A percentile compares a stretch with the other conserved stretches of the same genome.
phyloP scores from a whole-genome alignment of 1,284 basidiomycete genomes.

The Cutaneotrichosporon mucoides region DNA sequence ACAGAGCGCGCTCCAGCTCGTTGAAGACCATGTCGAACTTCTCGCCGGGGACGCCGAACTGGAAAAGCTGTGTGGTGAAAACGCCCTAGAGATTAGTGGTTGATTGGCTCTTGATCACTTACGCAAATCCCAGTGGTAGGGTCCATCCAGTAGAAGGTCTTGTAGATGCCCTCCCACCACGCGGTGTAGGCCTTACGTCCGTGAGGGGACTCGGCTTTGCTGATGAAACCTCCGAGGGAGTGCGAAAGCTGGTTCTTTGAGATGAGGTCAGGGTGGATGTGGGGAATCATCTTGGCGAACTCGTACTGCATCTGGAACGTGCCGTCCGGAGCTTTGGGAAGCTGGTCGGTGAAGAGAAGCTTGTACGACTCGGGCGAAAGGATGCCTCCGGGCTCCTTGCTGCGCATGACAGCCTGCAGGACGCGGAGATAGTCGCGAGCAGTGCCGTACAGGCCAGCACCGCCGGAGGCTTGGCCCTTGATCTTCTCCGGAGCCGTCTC shows the following conservation, averaged over 20 bases:
- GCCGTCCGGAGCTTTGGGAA: conserved; percentile 12
- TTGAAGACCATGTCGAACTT: conserved; percentile 22
- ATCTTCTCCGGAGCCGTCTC: conserved; percentile 63
- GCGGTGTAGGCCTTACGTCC: conserved; percentile 26
- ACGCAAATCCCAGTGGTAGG: conserved; percentile 31
- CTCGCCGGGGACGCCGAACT: conserved; percentile 8
- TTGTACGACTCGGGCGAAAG: conserved; percentile 22
- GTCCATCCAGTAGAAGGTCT: conserved; percentile 38
- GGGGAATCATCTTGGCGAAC: conserved; percentile 10
- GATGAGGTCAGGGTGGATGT: conserved; percentile 5
- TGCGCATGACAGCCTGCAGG: conserved; percentile 27
- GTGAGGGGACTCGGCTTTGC: conserved; percentile 12
- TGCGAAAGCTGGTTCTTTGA: conserved; percentile 9
- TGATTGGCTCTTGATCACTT: conserved; percentile 13
- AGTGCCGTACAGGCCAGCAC: conserved; percentile 39
- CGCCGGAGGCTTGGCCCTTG: conserved; percentile 48
- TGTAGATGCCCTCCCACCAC: conserved; percentile 31
- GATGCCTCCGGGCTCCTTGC: conserved; percentile 12
- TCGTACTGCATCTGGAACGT: conserved; percentile 15
- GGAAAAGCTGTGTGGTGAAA: conserved; percentile 25
- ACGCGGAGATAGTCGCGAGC: conserved; percentile 35
- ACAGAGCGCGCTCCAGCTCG: conserved; percentile 31
- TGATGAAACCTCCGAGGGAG: conserved; percentile 21
- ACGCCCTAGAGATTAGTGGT: conserved; percentile 9
- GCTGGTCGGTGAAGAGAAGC: conserved; percentile 24